These are phyloP conservation scores for Diaporthe vexans DNA, from an alignment of 2,329 filamentous ascomycete species.

Conservation along the genomic window DNA sequence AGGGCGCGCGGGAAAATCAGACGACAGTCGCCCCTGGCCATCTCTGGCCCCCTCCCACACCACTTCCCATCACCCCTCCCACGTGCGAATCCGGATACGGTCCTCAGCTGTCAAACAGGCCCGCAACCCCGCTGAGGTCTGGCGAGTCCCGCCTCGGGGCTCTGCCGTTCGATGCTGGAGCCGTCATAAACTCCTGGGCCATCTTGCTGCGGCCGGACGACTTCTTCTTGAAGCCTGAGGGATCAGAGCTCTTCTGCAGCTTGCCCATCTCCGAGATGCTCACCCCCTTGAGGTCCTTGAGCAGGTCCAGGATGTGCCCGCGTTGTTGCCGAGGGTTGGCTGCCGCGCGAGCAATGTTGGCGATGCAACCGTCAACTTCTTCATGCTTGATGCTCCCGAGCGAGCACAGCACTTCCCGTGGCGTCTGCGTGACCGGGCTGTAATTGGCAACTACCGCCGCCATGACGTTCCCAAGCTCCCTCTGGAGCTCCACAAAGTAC, in stretches of 20 bases:
- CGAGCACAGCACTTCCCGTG: constrained; percentile 80
- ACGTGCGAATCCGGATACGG: neutral
- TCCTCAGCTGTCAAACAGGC: constrained; percentile 56
- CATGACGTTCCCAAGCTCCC: constrained; percentile 89
- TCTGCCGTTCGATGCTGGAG: constrained; percentile 53
- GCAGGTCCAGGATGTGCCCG: constrained; percentile 83
- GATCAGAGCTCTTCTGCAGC: constrained; percentile 69
- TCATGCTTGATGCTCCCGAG: constrained; percentile 81
- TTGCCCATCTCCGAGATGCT: constrained; percentile 95
- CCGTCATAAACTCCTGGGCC: constrained; percentile 77
- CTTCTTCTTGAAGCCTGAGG: constrained; percentile 39
- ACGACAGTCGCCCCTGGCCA: constrained; percentile 1
- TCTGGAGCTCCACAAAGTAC: constrained; percentile 97
- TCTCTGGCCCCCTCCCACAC: neutral
- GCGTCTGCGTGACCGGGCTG: constrained; percentile 76
- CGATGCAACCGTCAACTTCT: constrained; percentile 76
- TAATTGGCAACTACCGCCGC: constrained; percentile 88
- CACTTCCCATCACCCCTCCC: neutral
- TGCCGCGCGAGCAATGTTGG: constrained; percentile 69
- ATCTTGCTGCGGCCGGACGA: constrained; percentile 64
- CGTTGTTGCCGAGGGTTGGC: constrained; percentile 82
- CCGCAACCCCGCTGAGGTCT: constrained; percentile 69
- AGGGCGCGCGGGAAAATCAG: constrained; percentile 25
- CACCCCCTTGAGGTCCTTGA: constrained; percentile 89
- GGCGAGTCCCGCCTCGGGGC: constrained; percentile 53